Evolutionary conservation across 1,284 basidiomycete genomes (phyloP).

Genomic region (Tilletia indica): DNA sequence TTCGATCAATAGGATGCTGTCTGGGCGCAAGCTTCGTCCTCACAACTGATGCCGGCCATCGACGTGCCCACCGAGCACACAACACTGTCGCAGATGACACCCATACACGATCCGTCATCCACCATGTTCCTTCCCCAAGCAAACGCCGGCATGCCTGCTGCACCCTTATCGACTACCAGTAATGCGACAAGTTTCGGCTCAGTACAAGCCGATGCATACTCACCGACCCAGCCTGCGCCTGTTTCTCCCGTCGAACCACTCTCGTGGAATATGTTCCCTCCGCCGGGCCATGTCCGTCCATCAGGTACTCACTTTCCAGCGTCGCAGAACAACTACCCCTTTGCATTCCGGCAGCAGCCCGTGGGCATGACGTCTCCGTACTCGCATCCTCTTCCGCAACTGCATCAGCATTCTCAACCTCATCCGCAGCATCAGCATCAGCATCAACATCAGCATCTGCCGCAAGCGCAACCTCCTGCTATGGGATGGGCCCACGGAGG

Average conservation of each 20-base stretch:
- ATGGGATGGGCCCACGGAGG: background rate
- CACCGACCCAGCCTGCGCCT: background rate
- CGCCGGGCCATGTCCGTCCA: background rate
- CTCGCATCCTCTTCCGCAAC: background rate
- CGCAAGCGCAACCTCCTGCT: background rate
- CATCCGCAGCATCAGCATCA: background rate
- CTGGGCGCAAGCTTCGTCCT: background rate
- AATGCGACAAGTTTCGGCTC: background rate
- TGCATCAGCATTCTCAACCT: background rate
- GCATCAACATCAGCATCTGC: background rate
- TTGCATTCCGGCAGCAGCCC: background rate
- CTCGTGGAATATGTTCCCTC: background rate
- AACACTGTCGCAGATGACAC: background rate
- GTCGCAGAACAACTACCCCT: background rate
- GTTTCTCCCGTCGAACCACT: background rate
- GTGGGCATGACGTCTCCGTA: background rate
- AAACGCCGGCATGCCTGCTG: background rate
- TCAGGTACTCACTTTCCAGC: no score
- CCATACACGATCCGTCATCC: slow-evolving; percentile 1
- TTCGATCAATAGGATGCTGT: background rate
- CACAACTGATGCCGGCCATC: slow-evolving; percentile 17
- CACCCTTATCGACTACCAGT: background rate
- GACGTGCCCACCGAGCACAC: background rate
- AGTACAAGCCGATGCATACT: background rate
- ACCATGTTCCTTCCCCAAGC: background rate